phyloP scores from a whole-genome alignment of 2,329 filamentous ascomycete species.

The Torrubiella hemipterigena region DNA sequence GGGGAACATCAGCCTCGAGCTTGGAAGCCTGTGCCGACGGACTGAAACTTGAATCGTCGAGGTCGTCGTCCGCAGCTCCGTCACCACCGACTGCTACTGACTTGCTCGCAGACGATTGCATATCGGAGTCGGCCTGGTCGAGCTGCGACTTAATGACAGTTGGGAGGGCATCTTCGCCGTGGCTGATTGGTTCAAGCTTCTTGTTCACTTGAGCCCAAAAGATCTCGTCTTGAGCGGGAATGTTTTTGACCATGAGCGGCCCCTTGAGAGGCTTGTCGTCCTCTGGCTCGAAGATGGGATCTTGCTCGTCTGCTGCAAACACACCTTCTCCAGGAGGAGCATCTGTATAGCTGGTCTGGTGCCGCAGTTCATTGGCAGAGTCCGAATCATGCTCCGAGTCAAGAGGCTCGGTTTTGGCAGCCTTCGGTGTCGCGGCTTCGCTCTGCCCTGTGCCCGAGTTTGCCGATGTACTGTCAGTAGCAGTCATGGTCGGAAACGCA shows the following conservation, averaged over 20 bases:
- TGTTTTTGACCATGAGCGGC: conserved; percentile 42
- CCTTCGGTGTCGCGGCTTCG: conserved; percentile 17
- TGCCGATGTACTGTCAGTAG: conserved; percentile 25
- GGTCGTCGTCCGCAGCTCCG: conserved; percentile 3
- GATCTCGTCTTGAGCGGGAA: conserved; percentile 41
- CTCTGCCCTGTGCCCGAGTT: conserved; percentile 15
- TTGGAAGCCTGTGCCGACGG: conserved; percentile 10
- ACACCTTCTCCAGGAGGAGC: conserved; percentile 1
- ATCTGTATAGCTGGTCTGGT: not conserved
- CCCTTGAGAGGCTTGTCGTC: conserved; percentile 37
- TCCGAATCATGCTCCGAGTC: not conserved
- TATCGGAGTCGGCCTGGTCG: conserved; percentile 6
- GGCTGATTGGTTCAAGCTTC: conserved; percentile 38
- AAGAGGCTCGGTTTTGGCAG: conserved; percentile 6
- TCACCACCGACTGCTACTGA: not conserved
- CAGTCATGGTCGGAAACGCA: conserved; percentile 30
- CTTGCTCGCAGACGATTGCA: not conserved
- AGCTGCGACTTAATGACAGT: conserved; percentile 26
- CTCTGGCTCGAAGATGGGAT: conserved; percentile 19
- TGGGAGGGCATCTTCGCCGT: conserved; percentile 32
- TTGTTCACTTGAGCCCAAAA: conserved; percentile 38
- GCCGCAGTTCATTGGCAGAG: not conserved
- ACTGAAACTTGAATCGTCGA: conserved; percentile 7
- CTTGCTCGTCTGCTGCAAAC: not conserved
- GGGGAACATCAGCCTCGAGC: conserved; percentile 28